Evolutionary conservation across 257 asterid species (phyloP).

Genomic region (Rubia yunnanensis): DNA sequence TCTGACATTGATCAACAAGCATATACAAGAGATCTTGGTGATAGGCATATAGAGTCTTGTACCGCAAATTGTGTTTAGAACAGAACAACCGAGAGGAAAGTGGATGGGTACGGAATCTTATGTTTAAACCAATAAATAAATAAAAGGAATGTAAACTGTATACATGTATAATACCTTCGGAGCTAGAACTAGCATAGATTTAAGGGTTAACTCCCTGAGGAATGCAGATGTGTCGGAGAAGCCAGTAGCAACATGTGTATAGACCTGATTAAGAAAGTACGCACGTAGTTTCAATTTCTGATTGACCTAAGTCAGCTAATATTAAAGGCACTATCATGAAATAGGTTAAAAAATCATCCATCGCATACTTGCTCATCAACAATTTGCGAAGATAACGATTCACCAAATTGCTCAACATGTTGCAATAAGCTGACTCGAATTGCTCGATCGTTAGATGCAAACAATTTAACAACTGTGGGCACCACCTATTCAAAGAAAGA

Average conservation of each 20-base stretch:
- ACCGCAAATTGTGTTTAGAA: not conserved
- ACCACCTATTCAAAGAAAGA: slow-evolving; percentile 38
- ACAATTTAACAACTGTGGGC: slow-evolving; percentile 82
- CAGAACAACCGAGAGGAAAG: not conserved
- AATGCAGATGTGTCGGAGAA: slow-evolving; percentile 94
- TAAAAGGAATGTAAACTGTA: slow-evolving; percentile 2
- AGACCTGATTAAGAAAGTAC: slow-evolving; percentile 47
- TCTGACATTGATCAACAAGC: not conserved
- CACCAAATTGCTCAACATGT: slow-evolving; percentile 92
- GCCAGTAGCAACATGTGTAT: slow-evolving; percentile 91
- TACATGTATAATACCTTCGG: slow-evolving; percentile 61
- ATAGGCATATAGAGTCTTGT: not conserved
- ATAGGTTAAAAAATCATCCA: slow-evolving; percentile 8
- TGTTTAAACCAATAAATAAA: not conserved
- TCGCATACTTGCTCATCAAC: slow-evolving; percentile 85
- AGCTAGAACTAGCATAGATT: slow-evolving; percentile 95
- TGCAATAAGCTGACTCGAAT: slow-evolving; percentile 84
- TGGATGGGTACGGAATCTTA: not conserved
- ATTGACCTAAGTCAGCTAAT: not conserved
- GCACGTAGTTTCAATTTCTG: slow-evolving; percentile 1
- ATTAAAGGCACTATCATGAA: slow-evolving; percentile 6
- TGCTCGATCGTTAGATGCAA: slow-evolving; percentile 85
- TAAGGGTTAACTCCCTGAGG: slow-evolving; percentile 87
- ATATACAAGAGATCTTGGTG: not conserved
- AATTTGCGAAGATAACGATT: slow-evolving; percentile 69